Conservation (phyloP, 2,329 filamentous ascomycete genomes). For the Fusarium lyarnte region DNA sequence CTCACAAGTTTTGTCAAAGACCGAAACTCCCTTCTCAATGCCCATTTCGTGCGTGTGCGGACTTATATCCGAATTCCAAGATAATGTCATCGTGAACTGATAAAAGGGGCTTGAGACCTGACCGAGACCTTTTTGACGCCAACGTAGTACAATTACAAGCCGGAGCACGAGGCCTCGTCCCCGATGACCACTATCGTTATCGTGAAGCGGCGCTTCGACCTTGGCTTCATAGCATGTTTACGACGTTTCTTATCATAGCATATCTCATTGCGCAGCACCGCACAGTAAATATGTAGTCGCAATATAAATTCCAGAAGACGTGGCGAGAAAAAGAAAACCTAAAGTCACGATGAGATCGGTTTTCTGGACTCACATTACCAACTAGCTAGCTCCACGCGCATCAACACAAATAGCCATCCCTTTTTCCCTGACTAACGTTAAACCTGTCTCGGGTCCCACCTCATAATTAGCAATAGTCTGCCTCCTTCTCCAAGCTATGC, state of each 20-base stretch:
- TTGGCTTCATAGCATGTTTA: constrained; percentile 4
- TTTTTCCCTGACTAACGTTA: constrained; percentile 5
- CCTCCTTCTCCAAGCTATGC: background rate
- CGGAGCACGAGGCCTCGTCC: background rate
- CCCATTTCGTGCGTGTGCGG: background rate
- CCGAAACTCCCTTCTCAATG: background rate
- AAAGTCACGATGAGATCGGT: constrained; percentile 11
- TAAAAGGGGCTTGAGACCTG: constrained; percentile 15
- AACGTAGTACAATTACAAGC: constrained; percentile 6
- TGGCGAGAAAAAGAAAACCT: constrained; percentile 12
- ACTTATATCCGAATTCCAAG: constrained; percentile 4
- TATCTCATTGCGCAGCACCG: background rate
- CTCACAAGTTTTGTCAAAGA: background rate
- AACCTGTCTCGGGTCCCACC: constrained; percentile 4
- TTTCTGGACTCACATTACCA: constrained; percentile 25
- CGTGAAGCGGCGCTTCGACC: constrained; percentile 8
- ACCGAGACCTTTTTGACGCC: constrained; percentile 16
- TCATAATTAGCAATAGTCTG: constrained; percentile 1
- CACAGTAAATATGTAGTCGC: background rate
- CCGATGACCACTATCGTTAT: background rate
- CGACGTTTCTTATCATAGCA: constrained; percentile 10
- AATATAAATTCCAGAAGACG: constrained; percentile 19
- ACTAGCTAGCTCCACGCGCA: constrained; percentile 17
- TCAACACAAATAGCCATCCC: constrained; percentile 7
- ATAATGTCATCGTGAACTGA: constrained; percentile 2